These are phyloP conservation scores for Earliella scabrosa DNA, from an alignment of 1,284 basidiomycete species.

Conservation along the genomic window DNA sequence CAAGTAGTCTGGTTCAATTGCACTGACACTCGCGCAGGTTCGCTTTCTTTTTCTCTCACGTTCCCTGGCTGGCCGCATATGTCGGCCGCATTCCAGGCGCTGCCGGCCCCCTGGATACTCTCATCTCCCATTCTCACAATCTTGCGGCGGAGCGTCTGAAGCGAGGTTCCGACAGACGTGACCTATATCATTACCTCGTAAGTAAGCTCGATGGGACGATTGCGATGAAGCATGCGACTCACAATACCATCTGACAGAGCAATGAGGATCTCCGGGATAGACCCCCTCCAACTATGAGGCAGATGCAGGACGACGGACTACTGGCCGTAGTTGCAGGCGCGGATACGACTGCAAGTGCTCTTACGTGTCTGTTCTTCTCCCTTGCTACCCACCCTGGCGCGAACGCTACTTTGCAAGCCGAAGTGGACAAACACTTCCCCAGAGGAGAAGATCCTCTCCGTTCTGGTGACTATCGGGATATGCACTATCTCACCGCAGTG, in stretches of 20 bases:
- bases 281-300: conserved; percentile 37
- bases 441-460: conserved; percentile 42
- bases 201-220: conserved; percentile 44
- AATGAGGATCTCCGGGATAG: conserved; percentile 50
- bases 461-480: conserved; percentile 37
- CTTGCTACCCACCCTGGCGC: conserved; percentile 48
- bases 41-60: conserved; percentile 12
- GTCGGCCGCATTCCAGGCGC: conserved; percentile 16
- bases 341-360: conserved; percentile 55
- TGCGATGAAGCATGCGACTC: not conserved
- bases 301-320: conserved; percentile 48
- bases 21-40: conserved; percentile 1
- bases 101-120: conserved; percentile 8
- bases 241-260: conserved; percentile 38
- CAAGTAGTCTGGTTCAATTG: not conserved
- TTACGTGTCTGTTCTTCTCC: conserved; percentile 50
- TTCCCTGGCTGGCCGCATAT: conserved; percentile 22
- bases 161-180: conserved; percentile 14
- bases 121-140: conserved; percentile 2
- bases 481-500: conserved; percentile 51
- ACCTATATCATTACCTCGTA: conserved; percentile 30
- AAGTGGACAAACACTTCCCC: conserved; percentile 52
- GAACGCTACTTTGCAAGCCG: conserved; percentile 49
- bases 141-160: conserved; percentile 12
- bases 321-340: conserved; percentile 61